Conservation (phyloP, 2,329 filamentous ascomycete species). For the Dothideomycetes sp. region DNA sequence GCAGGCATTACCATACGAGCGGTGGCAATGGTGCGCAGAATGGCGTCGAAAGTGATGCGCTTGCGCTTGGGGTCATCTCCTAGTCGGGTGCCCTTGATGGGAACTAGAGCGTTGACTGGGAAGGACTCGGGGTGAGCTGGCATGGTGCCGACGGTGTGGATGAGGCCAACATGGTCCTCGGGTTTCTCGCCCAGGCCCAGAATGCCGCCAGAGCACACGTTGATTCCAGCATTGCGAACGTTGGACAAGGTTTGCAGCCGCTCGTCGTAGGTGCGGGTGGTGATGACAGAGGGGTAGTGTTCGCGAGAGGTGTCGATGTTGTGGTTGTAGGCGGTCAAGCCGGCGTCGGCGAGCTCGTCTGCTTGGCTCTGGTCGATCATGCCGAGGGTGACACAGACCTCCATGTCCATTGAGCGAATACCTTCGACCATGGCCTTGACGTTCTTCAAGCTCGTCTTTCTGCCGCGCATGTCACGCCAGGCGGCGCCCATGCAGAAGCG, state of each 20-base stretch:
- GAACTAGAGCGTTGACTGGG: constrained; percentile 82
- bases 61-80: constrained; percentile 46
- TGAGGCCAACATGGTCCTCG: constrained; percentile 68
- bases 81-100: constrained; percentile 80
- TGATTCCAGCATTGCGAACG: constrained; percentile 76
- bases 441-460: constrained; percentile 72
- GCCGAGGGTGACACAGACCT: constrained; percentile 84
- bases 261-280: constrained; percentile 79
- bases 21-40: constrained; percentile 74
- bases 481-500: constrained; percentile 94
- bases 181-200: constrained; percentile 72
- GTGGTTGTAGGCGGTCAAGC: constrained; percentile 87
- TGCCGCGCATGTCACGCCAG: constrained; percentile 87
- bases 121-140: constrained; percentile 80
- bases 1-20: constrained; percentile 72
- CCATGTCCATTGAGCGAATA: constrained; percentile 73
- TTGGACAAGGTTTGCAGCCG: constrained; percentile 67
- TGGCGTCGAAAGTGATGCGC: constrained; percentile 63
- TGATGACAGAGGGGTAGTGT: constrained; percentile 79
- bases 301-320: constrained; percentile 86
- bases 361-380: constrained; percentile 67
- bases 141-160: constrained; percentile 72
- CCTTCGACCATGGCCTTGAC: constrained; percentile 79
- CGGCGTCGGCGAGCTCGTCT: constrained; percentile 69
- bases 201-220: constrained; percentile 84